These are phyloP conservation scores for Boletus rubropictus DNA, from an alignment of 768 basidiomycete species.

Conservation along the genomic window DNA sequence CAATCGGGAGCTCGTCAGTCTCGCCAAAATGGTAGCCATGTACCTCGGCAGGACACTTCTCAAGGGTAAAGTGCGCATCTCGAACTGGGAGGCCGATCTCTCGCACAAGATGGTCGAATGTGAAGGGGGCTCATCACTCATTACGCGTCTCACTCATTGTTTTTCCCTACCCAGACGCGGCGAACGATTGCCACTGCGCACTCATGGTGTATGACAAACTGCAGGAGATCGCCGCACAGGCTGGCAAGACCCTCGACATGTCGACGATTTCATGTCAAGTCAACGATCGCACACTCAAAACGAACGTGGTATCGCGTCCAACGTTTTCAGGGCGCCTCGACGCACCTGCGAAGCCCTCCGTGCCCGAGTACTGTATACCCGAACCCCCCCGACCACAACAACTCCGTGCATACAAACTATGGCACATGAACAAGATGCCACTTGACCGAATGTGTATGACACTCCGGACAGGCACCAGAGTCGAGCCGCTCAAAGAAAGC, in stretches of 20 bases:
- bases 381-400: constrained; percentile 33
- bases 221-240: constrained; percentile 26
- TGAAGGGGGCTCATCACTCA: constrained; percentile 8
- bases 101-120: constrained; percentile 36
- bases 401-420: constrained; percentile 41
- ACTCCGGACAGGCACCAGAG: constrained; percentile 27
- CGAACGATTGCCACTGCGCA: constrained; percentile 47
- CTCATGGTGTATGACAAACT: constrained; percentile 40
- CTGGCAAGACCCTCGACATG: constrained; percentile 15
- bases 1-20: constrained; percentile 37
- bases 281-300: constrained; percentile 6
- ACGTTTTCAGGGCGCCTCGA: not conserved
- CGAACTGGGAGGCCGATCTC: constrained; percentile 42
- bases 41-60: constrained; percentile 36
- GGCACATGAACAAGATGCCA: constrained; percentile 33
- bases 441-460: constrained; percentile 37
- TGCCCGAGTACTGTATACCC: constrained; percentile 25
- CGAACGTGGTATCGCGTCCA: not conserved
- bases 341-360: not conserved
- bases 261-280: constrained; percentile 28
- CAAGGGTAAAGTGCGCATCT: constrained; percentile 42
- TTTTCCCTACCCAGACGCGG: constrained; percentile 35
- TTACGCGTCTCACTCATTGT: not conserved
- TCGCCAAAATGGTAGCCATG: constrained; percentile 39
- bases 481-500: constrained; percentile 40